Evolutionary conservation across 805 yeast species (phyloP), one percentile per base, ranked within the genome.

Genomic region (Ogataea degrootiae): DNA sequence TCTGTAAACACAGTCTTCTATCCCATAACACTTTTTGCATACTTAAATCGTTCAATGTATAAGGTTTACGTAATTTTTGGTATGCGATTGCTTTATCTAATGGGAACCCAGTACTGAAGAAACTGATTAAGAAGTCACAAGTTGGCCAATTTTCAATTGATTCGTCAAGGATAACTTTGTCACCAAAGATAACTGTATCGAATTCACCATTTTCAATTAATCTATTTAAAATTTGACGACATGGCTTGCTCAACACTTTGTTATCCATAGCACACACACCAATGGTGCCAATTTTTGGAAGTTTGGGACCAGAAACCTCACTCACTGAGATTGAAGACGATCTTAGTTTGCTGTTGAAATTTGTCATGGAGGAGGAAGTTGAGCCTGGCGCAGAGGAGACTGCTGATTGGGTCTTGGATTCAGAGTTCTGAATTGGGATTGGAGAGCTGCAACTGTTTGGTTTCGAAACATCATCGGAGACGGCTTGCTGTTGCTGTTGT

Each of bases 221-320:
- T 45, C 96, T 74, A 65, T 87, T 90, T 58, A 94, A 73, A 54
- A 94, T 94, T 51, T 87, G 87, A 49, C 98, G 74, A 62, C 97
- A 92, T 2, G 99, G 99, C 70, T 94, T 94, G 39, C 96, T 85
- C 61, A 96, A 76, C 2, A 91, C 99, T 67, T 94, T 94, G 49
- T 91, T 84, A 67, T 94, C 99, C 97, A 94, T 91, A 11, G 99
- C 99, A 70, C 99, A 94, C 1, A 94, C 96, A 45, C 99, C 99
- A 57, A 94, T 88, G 55, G 88, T 91, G 37, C 99, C 98, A 53
- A 91, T 80, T 54, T 77, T 81, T 4, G 87, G 88, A 44, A 82
- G 59, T 52, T 75, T 74, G 4, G 82, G 77, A 11, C 76, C 73
- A 8, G 67, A 67, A 11, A 60, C 62, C 44, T 71, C 77, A 21